Evolutionary conservation across 2,329 filamentous ascomycete species (phyloP).

Genomic region (Claviceps humidiphila): DNA sequence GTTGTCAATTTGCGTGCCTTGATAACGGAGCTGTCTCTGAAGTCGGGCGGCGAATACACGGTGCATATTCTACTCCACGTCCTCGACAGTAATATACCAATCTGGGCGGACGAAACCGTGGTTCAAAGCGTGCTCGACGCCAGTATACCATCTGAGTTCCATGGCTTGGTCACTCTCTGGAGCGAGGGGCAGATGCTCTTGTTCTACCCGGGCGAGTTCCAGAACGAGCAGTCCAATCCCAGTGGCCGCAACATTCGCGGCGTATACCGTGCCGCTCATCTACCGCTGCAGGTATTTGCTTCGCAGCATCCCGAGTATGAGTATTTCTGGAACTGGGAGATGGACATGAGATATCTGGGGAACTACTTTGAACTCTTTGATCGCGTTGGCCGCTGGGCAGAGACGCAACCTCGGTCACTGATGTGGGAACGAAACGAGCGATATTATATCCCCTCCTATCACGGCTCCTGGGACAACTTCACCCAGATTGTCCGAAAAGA

Average conservation of each 20-base stretch:
- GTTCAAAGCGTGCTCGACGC: conserved; percentile 58
- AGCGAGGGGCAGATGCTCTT: conserved; percentile 73
- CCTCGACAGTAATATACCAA: conserved; percentile 62
- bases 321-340: conserved; percentile 59
- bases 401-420: conserved; percentile 53
- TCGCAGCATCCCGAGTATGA: conserved; percentile 50
- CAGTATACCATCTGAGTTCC: conserved; percentile 60
- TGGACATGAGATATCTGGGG: conserved; percentile 52
- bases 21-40: conserved; percentile 63
- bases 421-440: conserved; percentile 66
- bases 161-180: conserved; percentile 69
- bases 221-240: conserved; percentile 49
- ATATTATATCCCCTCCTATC: conserved; percentile 61
- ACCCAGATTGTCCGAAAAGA: conserved; percentile 49
- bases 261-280: conserved; percentile 53
- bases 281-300: conserved; percentile 52
- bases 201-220: conserved; percentile 60
- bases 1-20: conserved; percentile 72
- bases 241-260: conserved; percentile 48
- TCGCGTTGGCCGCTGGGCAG: conserved; percentile 52
- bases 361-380: conserved; percentile 63
- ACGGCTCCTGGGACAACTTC: conserved; percentile 63
- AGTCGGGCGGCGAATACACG: conserved; percentile 68
- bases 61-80: conserved; percentile 79
- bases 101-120: conserved; percentile 66